Evolutionary conservation across 805 yeast genomes (phyloP), one percentile per base, ranked within the genome.

Genomic region (Phaffomyces thermotolerans): DNA sequence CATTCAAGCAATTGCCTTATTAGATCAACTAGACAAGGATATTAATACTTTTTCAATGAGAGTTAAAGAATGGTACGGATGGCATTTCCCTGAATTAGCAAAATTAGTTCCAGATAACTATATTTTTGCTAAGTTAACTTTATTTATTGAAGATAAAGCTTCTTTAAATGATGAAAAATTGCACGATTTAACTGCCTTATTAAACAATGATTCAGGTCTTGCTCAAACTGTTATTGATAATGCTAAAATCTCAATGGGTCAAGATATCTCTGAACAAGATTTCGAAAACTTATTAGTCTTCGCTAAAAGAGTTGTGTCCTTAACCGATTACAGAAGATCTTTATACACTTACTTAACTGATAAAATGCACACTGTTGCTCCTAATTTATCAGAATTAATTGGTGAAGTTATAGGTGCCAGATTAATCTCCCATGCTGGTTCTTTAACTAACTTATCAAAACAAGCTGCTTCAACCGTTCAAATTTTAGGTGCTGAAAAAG

Each of bases 391-490:
- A 40, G 96, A 91, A 66, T 79, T 93, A 66, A 91, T 93, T 63
- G 99, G 99, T 66, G 99, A 93, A 74, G 93, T 91, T 65, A 95
- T 93, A 54, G 99, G 99, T 71, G 99, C 99, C 39, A 80, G 99
- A 69, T 78, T 93, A 60, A 93, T 93, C 54, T 91, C 99, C 47
- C 98, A 93, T 60, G 97, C 99, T 50, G 99, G 99, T 69, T 89
- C 97, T 56, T 77, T 93, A 66, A 90, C 96, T 52, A 91, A 85
- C 71, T 73, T 93, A 65, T 89, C 98, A 47, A 93, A 93, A 66
- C 96, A 90, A 72, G 98, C 99, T 60, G 99, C 99, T 45, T 93
- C 99, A 22, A 93, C 99, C 47, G 97, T 93, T 48, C 99, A 93
- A 76, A 93, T 93, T 52, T 76, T 93, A 65, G 99, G 99, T 68